phyloP scores from a whole-genome alignment of 2,329 filamentous ascomycete species.

The Daldinia sp. region DNA sequence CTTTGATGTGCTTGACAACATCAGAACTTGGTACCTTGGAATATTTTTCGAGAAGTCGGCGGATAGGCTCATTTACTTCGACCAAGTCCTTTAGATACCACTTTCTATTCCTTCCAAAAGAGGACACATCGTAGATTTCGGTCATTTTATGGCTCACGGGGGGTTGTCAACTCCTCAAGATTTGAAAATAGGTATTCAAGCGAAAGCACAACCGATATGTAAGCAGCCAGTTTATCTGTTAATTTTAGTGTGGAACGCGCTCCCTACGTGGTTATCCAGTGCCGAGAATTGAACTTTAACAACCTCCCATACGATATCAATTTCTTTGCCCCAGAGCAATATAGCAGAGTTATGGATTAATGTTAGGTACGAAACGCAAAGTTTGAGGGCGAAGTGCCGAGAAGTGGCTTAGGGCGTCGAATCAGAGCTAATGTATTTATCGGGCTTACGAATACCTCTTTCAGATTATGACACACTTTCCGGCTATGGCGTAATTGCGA shows the following conservation, averaged over 20 bases:
- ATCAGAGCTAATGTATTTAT: neutral
- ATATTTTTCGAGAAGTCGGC: constrained; percentile 42
- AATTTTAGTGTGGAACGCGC: neutral
- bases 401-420: neutral
- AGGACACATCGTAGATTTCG: constrained; percentile 35
- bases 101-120: constrained; percentile 29
- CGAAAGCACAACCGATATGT: neutral
- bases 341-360: too few species aligned
- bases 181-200: neutral
- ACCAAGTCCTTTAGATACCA: constrained; percentile 42
- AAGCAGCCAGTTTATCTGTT: neutral
- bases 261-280: neutral
- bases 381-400: neutral
- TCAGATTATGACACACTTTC: neutral
- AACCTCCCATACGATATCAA: too few species aligned
- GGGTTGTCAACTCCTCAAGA: neutral
- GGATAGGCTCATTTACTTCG: constrained; percentile 41
- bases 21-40: constrained; percentile 37
- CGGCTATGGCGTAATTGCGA: neutral
- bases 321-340: too few species aligned
- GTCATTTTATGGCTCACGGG: constrained; percentile 21
- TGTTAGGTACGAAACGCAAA: neutral
- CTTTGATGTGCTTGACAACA: constrained; percentile 40
- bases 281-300: neutral
- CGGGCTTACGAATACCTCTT: neutral